phyloP scores from a whole-genome alignment of 1,139 yeast species.

The Suzukiozyma palmioleophila region DNA sequence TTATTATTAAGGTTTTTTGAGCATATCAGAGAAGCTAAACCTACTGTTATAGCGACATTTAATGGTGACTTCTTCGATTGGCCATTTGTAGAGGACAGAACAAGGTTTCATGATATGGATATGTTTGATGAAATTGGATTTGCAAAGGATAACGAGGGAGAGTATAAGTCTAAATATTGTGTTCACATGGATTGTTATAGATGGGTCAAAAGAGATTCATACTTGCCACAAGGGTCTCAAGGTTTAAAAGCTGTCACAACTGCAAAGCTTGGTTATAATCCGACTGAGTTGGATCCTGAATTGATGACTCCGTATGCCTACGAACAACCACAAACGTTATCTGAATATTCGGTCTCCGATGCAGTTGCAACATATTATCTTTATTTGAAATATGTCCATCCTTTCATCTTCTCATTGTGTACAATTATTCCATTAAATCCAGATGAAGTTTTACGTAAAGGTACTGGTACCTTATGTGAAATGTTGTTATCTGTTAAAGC shows the following conservation, averaged over 20 bases:
- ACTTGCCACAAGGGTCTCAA: slow-evolving; percentile 96
- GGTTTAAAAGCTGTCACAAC: slow-evolving; percentile 98
- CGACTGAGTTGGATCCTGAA: slow-evolving; percentile 95
- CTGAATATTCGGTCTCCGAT: slow-evolving; percentile 98
- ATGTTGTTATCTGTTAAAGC: slow-evolving; percentile 98
- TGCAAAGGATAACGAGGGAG: slow-evolving; percentile 84
- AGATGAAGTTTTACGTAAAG: slow-evolving; percentile 92
- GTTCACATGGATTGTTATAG: slow-evolving; percentile 96
- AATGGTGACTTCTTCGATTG: slow-evolving; percentile 99
- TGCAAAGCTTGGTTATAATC: slow-evolving; percentile 92
- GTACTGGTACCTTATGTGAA: slow-evolving; percentile 98
- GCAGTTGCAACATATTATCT: slow-evolving; percentile 98
- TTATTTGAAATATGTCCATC: slow-evolving; percentile 95
- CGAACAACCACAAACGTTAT: slow-evolving; percentile 85
- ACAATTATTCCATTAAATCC: slow-evolving; percentile 95
- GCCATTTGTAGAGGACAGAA: slow-evolving; percentile 94
- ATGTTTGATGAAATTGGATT: slow-evolving; percentile 96
- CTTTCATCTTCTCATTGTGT: slow-evolving; percentile 92
- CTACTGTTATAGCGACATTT: slow-evolving; percentile 94
- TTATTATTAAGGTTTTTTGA: slow-evolving; percentile 76
- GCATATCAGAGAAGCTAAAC: slow-evolving; percentile 81
- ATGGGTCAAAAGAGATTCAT: slow-evolving; percentile 99
- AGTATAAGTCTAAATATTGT: slow-evolving; percentile 89
- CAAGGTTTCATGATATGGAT: slow-evolving; percentile 76
- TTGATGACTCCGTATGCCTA: slow-evolving; percentile 96